These are phyloP conservation scores for Ogataea allantospora DNA, from an alignment of 805 yeast species.

Conservation along the genomic window DNA sequence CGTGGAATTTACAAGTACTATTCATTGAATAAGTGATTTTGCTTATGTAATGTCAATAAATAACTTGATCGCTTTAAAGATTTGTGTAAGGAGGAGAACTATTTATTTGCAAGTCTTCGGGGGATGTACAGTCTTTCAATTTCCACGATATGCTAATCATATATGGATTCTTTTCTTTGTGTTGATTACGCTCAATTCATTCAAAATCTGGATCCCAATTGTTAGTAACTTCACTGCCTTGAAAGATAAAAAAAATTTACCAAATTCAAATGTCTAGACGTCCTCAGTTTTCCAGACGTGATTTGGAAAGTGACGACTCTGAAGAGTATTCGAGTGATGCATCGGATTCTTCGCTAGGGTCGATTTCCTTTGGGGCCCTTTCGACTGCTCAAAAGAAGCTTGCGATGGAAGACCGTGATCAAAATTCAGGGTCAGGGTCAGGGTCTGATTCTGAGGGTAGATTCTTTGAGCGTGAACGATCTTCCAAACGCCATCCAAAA, in stretches of 20 bases:
- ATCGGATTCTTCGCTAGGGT: constrained; percentile 5
- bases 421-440: constrained; percentile 22
- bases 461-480: constrained; percentile 39
- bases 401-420: constrained; percentile 16
- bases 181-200: too few species aligned
- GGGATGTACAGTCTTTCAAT: too few species aligned
- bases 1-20: constrained; percentile 60
- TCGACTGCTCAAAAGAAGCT: constrained; percentile 57
- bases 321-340: constrained; percentile 5
- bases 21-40: constrained; percentile 45
- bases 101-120: too few species aligned
- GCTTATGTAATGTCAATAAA: constrained; percentile 4
- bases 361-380: constrained; percentile 62
- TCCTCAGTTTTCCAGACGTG: constrained; percentile 22
- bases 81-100: too few species aligned
- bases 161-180: too few species aligned
- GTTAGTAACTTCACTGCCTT: constrained; percentile 4
- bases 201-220: too few species aligned
- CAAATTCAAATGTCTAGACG: constrained; percentile 19
- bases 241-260: neutral
- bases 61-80: too few species aligned
- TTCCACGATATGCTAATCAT: too few species aligned
- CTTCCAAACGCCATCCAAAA: constrained; percentile 15
- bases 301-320: constrained; percentile 26
- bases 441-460: constrained; percentile 28